Evolutionary conservation across 2,329 filamentous ascomycete genomes (phyloP), one percentile per base, ranked within the genome.

Genomic region (Ophiostoma angusticollis): DNA sequence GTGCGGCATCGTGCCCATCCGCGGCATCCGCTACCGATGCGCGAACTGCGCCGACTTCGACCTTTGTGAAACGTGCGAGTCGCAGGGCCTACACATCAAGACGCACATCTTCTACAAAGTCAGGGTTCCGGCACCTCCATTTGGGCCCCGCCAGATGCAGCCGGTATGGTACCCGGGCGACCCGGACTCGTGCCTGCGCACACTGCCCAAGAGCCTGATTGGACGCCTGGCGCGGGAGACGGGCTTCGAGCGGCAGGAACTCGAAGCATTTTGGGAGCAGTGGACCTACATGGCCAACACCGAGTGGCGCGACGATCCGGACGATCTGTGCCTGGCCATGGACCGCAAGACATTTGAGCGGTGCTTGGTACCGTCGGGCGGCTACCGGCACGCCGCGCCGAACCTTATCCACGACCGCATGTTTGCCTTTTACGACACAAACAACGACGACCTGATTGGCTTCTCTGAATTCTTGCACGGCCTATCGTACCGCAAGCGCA

Each of bases 71-170:
- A 79, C 79, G 7, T 98, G 91, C 61, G 89, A 98, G 61, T 74
- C 83, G 5, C 74, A 78, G 50, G 74, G 74, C 17, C 61, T 79
- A 2, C 89, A 94, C 54, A 77, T 73, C 52, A 93, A 89, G 57
- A 94, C 86, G 2, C 91, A 98, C 58, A 74, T 96, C 32, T 96
- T 98, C 60, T 93, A 93, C 68, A 96, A 96, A 58, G 83, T 98
- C 53, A 80, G 80, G 40, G 80, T 96, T 9, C 91, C 91, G 1
- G 82, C 86, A 1, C 85, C 87, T 0, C 82, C 85, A 22, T 78
- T 94, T 41, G 82, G 82, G 3, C 79, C 83, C 2, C 75, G 84
- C 37, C 80, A 89, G 56, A 81, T 80, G 52, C 80, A 85, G 50
- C 79, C 82, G 6, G 75, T 86, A 2, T 91, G 82, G 76, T 95